phyloP scores from a whole-genome alignment of 169 alveolate genomes.

The Plasmodium malariae region DNA sequence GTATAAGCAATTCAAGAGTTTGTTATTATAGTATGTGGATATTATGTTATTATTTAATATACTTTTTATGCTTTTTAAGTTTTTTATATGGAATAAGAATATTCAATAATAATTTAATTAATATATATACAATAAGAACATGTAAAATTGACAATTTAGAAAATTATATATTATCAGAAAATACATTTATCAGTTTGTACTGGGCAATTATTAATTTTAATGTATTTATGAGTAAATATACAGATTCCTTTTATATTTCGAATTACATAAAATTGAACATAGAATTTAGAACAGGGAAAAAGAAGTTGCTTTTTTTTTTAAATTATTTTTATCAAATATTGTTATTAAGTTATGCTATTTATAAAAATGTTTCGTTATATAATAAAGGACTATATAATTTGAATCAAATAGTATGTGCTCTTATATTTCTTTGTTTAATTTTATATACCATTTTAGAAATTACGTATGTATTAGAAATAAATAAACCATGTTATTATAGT shows the following conservation, averaged over 20 bases:
- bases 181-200: conserved; percentile 59
- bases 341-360: conserved; percentile 36
- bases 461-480: conserved; percentile 65
- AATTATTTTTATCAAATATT: conserved; percentile 55
- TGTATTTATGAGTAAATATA: conserved; percentile 72
- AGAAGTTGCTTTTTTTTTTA: conserved; percentile 33
- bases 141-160: conserved; percentile 50
- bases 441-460: conserved; percentile 74
- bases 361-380: conserved; percentile 44
- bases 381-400: conserved; percentile 46
- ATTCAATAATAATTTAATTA: conserved; percentile 68
- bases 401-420: conserved; percentile 64
- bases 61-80: conserved; percentile 67
- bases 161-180: conserved; percentile 72
- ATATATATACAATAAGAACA: conserved; percentile 72
- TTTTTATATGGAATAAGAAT: conserved; percentile 73
- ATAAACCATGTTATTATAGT: conserved; percentile 49
- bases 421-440: conserved; percentile 63
- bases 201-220: conserved; percentile 69
- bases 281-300: conserved; percentile 33
- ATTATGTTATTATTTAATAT: conserved; percentile 55
- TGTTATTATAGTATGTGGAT: conserved; percentile 75
- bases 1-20: conserved; percentile 45
- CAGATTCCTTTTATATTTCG: conserved; percentile 50
- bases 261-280: conserved; percentile 50